phyloP scores from a whole-genome alignment of 2,329 filamentous ascomycete species.

The Teratosphaeria epicoccoides region DNA sequence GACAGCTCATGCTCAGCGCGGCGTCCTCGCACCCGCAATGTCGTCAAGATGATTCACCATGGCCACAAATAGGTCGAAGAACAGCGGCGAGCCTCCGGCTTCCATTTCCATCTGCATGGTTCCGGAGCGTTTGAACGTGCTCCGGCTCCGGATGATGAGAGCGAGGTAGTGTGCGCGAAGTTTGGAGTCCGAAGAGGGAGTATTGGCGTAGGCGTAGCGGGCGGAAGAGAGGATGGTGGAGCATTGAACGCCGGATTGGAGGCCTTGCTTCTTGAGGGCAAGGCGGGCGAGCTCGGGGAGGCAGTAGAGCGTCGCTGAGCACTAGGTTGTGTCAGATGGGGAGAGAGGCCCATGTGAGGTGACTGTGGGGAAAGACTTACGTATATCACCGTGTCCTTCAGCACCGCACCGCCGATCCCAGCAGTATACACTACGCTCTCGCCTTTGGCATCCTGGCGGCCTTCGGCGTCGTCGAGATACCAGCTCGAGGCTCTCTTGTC shows the following conservation, averaged over 20 bases:
- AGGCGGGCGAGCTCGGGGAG: constrained; percentile 77
- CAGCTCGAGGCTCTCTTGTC: constrained; percentile 72
- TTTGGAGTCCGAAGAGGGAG: constrained; percentile 82
- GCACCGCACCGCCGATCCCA: constrained; percentile 53
- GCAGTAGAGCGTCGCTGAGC: constrained; percentile 73
- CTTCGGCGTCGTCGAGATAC: constrained; percentile 59
- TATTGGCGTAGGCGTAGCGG: constrained; percentile 82
- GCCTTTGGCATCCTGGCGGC: constrained; percentile 34
- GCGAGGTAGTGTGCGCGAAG: constrained; percentile 83
- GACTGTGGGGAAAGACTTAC: constrained; percentile 27
- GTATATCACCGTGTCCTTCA: constrained; percentile 86
- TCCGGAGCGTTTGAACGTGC: constrained; percentile 84
- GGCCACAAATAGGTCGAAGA: constrained; percentile 89
- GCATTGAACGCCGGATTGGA: constrained; percentile 74
- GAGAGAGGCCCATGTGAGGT: constrained; percentile 3
- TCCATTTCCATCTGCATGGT: constrained; percentile 97
- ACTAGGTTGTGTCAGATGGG: constrained; percentile 30
- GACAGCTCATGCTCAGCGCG: constrained; percentile 8
- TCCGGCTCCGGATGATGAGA: constrained; percentile 77
- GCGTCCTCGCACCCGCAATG: constrained; percentile 16
- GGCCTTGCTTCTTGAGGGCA: constrained; percentile 76
- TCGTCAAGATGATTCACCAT: constrained; percentile 74
- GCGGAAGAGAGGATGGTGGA: constrained; percentile 77
- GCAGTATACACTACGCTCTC: constrained; percentile 62
- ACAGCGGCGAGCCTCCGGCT: constrained; percentile 64